phyloP scores from a whole-genome alignment of 1,284 basidiomycete genomes.

The Sporisorium graminicola region DNA sequence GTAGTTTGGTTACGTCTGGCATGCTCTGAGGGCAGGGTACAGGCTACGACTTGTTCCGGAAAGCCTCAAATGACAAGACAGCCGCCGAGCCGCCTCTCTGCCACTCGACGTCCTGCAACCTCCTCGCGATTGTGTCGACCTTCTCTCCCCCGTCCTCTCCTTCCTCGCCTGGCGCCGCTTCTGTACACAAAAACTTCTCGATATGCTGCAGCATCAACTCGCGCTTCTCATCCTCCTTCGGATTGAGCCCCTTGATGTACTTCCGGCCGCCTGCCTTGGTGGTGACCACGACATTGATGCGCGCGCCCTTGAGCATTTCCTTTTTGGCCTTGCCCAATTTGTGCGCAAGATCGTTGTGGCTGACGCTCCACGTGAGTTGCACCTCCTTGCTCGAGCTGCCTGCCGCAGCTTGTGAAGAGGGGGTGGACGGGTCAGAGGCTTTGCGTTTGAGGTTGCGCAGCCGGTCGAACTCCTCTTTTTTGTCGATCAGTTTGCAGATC shows the following conservation, averaged over 20 bases:
- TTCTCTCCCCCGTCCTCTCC: not conserved
- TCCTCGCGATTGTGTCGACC: slow-evolving; percentile 17
- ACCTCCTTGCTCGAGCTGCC: slow-evolving; percentile 47
- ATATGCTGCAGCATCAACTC: slow-evolving; percentile 15
- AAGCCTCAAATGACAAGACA: slow-evolving; percentile 39
- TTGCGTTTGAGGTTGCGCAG: slow-evolving; percentile 42
- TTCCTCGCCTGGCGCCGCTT: too few species aligned
- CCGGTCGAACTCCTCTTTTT: slow-evolving; percentile 69
- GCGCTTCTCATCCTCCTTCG: slow-evolving; percentile 23
- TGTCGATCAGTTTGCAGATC: slow-evolving; percentile 70
- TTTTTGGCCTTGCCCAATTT: slow-evolving; percentile 51
- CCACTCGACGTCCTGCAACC: slow-evolving; percentile 43
- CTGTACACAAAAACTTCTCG: slow-evolving; percentile 25
- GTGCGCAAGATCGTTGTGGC: slow-evolving; percentile 57
- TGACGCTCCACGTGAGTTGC: slow-evolving; percentile 59
- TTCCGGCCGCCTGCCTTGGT: slow-evolving; percentile 26
- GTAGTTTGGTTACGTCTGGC: too few species aligned
- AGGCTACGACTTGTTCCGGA: slow-evolving; percentile 14
- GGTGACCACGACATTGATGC: slow-evolving; percentile 46
- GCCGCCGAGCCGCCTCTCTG: slow-evolving; percentile 36
- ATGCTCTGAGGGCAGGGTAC: not conserved
- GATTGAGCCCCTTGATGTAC: slow-evolving; percentile 39
- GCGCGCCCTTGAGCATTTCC: slow-evolving; percentile 46
- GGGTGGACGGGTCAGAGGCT: not conserved
- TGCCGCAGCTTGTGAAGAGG: not conserved